phyloP scores from a whole-genome alignment of 2,329 filamentous ascomycete species.

The Alternaria consortialis region DNA sequence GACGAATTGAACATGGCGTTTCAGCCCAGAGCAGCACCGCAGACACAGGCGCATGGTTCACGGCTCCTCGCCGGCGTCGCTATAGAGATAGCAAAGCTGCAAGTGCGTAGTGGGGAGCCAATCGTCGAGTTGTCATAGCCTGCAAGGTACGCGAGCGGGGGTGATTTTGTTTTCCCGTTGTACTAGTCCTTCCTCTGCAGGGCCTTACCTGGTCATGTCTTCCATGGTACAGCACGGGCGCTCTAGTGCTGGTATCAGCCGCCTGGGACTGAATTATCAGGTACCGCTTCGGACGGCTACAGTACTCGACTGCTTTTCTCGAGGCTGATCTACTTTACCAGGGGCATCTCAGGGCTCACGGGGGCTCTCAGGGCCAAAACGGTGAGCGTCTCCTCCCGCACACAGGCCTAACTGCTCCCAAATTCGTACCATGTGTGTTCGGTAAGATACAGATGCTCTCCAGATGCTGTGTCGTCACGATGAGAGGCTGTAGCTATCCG shows the following conservation, averaged over 20 bases:
- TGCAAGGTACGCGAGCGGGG: constrained; percentile 16
- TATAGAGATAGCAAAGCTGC: constrained; percentile 14
- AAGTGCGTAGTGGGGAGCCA: constrained; percentile 4
- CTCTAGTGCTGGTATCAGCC: constrained; percentile 1
- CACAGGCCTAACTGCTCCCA: neutral
- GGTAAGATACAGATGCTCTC: neutral
- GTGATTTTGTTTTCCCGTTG: constrained; percentile 7
- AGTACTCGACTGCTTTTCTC: constrained; percentile 7
- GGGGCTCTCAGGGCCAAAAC: constrained; percentile 4
- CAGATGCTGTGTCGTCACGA: neutral
- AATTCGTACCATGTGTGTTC: neutral
- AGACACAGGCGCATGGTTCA: constrained; percentile 13
- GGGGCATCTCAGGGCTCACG: neutral
- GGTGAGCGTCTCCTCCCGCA: neutral
- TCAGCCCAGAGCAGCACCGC: constrained; percentile 16
- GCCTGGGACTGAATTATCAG: neutral
- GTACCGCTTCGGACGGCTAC: neutral
- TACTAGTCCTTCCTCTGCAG: constrained; percentile 13
- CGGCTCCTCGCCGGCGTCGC: constrained; percentile 19
- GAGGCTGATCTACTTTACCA: neutral
- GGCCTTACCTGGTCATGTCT: neutral
- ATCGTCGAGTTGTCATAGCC: constrained; percentile 1
- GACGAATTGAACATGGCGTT: constrained; percentile 14
- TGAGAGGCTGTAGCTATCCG: neutral
- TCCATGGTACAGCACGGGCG: neutral